These are phyloP conservation scores for Nigrospora osmanthi DNA, from an alignment of 2,329 filamentous ascomycete species.

Conservation along the genomic window DNA sequence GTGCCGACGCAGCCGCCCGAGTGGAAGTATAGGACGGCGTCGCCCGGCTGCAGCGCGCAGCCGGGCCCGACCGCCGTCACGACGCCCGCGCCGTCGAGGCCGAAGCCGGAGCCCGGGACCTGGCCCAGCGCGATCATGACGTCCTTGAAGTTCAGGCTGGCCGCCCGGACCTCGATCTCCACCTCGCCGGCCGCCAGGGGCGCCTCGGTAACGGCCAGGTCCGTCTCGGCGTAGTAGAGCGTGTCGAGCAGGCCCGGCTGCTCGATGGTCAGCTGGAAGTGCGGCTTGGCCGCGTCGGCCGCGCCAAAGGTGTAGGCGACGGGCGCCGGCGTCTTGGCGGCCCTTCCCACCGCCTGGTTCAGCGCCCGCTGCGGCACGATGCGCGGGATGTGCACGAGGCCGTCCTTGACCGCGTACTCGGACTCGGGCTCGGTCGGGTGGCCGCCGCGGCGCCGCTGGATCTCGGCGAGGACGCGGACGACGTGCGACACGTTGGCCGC, in stretches of 20 bases:
- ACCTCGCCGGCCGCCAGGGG: constrained; percentile 23
- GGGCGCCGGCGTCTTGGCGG: not conserved
- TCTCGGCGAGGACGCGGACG: not conserved
- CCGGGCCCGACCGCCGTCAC: constrained; percentile 23
- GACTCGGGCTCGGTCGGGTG: no score
- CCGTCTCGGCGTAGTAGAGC: constrained; percentile 1
- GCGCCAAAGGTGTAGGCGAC: not conserved
- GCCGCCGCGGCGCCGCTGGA: no score
- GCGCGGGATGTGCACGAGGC: constrained; percentile 1
- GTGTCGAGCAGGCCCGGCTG: constrained; percentile 15
- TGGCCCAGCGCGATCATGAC: constrained; percentile 24
- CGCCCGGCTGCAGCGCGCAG: constrained; percentile 23
- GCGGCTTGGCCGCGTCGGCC: not conserved
- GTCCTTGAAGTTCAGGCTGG: constrained; percentile 26
- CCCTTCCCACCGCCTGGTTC: not conserved
- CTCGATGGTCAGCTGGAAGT: constrained; percentile 18
- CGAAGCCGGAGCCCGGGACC: constrained; percentile 19
- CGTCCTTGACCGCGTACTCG: not conserved
- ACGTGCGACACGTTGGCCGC: not conserved
- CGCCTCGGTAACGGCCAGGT: not conserved
- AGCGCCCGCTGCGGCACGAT: not conserved
- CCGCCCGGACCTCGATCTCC: constrained; percentile 27
- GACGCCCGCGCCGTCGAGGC: constrained; percentile 30
- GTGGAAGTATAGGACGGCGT: constrained; percentile 24
- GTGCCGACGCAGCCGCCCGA: constrained; percentile 12